Conservation (phyloP, 2,329 filamentous ascomycete genomes). For the Cytospora schulzeri region DNA sequence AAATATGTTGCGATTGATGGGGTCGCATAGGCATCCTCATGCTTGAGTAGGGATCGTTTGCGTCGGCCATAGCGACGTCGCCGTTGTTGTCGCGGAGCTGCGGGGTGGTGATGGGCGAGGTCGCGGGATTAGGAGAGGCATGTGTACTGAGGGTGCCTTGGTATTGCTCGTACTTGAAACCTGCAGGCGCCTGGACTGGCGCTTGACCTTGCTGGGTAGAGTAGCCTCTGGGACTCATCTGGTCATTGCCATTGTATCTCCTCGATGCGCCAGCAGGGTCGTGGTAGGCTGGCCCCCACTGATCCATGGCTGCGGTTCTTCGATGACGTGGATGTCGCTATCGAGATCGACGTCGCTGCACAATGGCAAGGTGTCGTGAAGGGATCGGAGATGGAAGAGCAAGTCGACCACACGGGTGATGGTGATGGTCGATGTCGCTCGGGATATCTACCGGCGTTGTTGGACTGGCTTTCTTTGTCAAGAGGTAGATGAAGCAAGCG, state of each 20-base stretch:
- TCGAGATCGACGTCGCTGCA: constrained; percentile 25
- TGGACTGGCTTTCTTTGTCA: constrained; percentile 10
- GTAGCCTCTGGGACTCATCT: constrained; percentile 32
- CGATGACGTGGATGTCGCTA: constrained; percentile 26
- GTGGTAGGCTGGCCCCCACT: constrained; percentile 67
- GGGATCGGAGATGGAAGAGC: neutral
- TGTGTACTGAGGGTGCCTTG: constrained; percentile 48
- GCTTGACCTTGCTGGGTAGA: constrained; percentile 34
- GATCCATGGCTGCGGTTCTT: constrained; percentile 48
- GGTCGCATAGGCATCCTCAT: constrained; percentile 85
- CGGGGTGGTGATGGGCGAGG: constrained; percentile 59
- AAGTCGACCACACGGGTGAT: neutral
- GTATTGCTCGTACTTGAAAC: constrained; percentile 71
- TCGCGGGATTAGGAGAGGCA: constrained; percentile 49
- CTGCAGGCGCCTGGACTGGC: constrained; percentile 51
- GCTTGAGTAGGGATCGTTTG: constrained; percentile 77
- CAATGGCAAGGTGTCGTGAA: neutral
- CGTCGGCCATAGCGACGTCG: constrained; percentile 85
- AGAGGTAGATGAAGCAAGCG: constrained; percentile 19
- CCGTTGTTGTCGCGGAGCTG: constrained; percentile 71
- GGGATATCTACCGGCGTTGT: constrained; percentile 13
- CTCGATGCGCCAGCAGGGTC: constrained; percentile 64
- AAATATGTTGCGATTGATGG: constrained; percentile 73
- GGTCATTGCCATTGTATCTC: constrained; percentile 61
- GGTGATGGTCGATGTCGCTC: neutral